Conservation (phyloP, 169 alveolate species). For the Plasmodium knowlesi region DNA sequence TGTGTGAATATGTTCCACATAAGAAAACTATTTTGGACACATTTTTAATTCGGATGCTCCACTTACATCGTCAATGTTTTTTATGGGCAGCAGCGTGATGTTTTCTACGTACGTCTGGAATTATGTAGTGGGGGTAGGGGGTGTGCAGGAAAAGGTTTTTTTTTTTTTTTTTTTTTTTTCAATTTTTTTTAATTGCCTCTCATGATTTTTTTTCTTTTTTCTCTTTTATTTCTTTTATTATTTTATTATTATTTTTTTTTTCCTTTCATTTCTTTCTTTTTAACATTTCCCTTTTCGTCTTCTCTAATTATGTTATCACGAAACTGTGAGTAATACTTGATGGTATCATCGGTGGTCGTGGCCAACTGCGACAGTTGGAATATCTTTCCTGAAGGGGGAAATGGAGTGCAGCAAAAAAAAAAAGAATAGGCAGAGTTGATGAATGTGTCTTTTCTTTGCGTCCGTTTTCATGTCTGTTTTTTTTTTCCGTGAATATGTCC, state of each 20-base stretch:
- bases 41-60: background rate
- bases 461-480: background rate
- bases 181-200: too few species aligned
- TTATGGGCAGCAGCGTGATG: conserved; percentile 52
- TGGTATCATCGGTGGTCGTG: conserved; percentile 46
- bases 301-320: conserved; percentile 62
- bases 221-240: background rate
- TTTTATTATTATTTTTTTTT: too few species aligned
- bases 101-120: conserved; percentile 63
- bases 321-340: conserved; percentile 44
- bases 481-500: background rate
- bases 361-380: conserved; percentile 54
- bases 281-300: conserved; percentile 70
- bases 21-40: background rate
- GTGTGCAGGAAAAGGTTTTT: background rate
- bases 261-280: conserved; percentile 12
- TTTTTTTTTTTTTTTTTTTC: background rate
- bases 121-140: background rate
- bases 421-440: background rate
- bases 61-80: conserved; percentile 53
- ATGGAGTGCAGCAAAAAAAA: background rate
- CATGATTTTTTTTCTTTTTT: background rate
- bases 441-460: background rate
- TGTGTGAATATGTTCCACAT: background rate
- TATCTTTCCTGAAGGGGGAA: conserved; percentile 19